Evolutionary conservation across 164 flowering plant species (phyloP).

Genomic region (Sedum album): DNA sequence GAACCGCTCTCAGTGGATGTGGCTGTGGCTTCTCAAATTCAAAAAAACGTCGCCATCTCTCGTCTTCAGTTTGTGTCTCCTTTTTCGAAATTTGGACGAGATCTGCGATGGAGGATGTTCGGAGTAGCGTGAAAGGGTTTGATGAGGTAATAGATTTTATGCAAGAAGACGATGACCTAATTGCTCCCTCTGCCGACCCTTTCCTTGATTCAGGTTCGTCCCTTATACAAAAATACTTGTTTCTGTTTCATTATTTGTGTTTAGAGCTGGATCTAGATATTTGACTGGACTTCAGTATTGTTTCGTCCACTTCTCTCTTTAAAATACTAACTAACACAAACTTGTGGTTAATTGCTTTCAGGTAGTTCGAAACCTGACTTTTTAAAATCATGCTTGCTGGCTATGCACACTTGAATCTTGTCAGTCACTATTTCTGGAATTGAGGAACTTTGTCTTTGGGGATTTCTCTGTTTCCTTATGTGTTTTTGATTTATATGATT

Average conservation of each 20-base stretch:
- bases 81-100: background rate
- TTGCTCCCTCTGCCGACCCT: constrained; percentile 16
- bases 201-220: constrained; percentile 1
- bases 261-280: too few relatives aligned
- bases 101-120: constrained; percentile 16
- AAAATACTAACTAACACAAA: too few relatives aligned
- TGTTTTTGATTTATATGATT: constrained; percentile 12
- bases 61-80: background rate
- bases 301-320: too few relatives aligned
- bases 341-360: too few relatives aligned
- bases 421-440: background rate
- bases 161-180: constrained; percentile 40
- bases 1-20: background rate
- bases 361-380: too few relatives aligned
- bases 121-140: constrained; percentile 16
- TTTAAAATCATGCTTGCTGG: too few relatives aligned
- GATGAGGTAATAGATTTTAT: constrained; percentile 36
- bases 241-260: too few relatives aligned
- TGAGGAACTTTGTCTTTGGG: background rate
- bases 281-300: too few relatives aligned
- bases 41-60: background rate
- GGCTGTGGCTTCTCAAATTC: background rate
- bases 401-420: too few relatives aligned
- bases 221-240: too few relatives aligned
- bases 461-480: background rate